A percentile compares a stretch with the other conserved stretches of the same genome.
Conservation (phyloP, 2,329 filamentous ascomycete genomes). For the Pochonia chlamydosporia region DNA sequence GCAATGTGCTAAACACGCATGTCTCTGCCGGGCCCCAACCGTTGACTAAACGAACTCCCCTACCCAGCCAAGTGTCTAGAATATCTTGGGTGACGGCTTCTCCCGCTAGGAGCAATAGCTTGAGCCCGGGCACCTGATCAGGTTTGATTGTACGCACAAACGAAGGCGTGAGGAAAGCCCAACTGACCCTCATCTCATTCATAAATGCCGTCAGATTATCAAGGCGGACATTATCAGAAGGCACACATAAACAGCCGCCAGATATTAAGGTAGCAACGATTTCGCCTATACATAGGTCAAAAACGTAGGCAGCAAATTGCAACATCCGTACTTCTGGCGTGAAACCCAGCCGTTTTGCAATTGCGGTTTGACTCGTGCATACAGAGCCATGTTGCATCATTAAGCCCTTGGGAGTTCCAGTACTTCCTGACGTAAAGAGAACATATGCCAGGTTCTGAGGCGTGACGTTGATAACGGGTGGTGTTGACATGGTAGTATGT, state of each 20-base stretch:
- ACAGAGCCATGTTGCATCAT: neutral
- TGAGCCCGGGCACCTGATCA: neutral
- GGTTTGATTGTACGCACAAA: neutral
- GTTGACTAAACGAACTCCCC: neutral
- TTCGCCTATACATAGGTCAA: slow-evolving; percentile 5
- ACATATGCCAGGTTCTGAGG: neutral
- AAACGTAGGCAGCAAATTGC: slow-evolving; percentile 4
- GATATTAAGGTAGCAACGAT: neutral
- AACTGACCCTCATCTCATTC: neutral
- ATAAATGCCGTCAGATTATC: neutral
- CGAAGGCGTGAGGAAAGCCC: neutral
- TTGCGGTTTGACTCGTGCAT: neutral
- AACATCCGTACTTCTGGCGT: neutral
- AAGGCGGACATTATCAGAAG: neutral
- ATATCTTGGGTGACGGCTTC: neutral
- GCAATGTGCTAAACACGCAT: slow-evolving; percentile 32
- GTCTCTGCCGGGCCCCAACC: neutral
- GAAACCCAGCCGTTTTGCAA: neutral
- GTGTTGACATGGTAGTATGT: too few species aligned
- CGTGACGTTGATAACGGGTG: too few species aligned
- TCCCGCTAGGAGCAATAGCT: neutral
- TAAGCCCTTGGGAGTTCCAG: neutral
- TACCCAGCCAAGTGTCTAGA: neutral
- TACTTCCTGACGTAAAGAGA: neutral
- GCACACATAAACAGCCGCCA: slow-evolving; percentile 8